These are phyloP conservation scores for Acacia confusa DNA, from an alignment of 306 rosid genomes.

Conservation along the genomic window DNA sequence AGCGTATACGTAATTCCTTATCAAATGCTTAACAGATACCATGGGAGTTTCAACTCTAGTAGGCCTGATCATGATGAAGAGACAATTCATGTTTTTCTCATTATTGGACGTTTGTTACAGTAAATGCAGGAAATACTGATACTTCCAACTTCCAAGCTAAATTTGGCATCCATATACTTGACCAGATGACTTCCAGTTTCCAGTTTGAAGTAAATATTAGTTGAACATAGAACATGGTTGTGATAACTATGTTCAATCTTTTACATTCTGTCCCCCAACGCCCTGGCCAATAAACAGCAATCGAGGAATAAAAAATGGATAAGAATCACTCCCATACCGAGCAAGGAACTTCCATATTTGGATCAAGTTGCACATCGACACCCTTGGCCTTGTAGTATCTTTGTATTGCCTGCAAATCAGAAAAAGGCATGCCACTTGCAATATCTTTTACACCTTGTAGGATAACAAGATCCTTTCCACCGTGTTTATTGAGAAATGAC, in stretches of 20 bases:
- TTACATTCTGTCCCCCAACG: background rate
- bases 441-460: slow-evolving; percentile 57
- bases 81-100: background rate
- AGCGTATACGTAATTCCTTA: background rate
- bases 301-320: background rate
- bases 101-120: background rate
- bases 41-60: background rate
- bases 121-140: background rate
- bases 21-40: background rate
- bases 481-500: slow-evolving; percentile 69
- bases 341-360: slow-evolving; percentile 60
- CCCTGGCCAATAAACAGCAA: background rate
- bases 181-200: background rate
- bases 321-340: slow-evolving; percentile 45
- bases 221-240: background rate
- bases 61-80: background rate
- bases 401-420: slow-evolving; percentile 50
- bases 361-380: slow-evolving; percentile 49
- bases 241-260: background rate
- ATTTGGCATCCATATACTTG: background rate
- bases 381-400: slow-evolving; percentile 48
- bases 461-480: slow-evolving; percentile 62
- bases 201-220: background rate
- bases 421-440: slow-evolving; percentile 50
- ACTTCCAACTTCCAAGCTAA: background rate